Base-by-base conservation (phyloP, 2,329 filamentous ascomycete species). In the Mollisia scopiformis region DNA sequence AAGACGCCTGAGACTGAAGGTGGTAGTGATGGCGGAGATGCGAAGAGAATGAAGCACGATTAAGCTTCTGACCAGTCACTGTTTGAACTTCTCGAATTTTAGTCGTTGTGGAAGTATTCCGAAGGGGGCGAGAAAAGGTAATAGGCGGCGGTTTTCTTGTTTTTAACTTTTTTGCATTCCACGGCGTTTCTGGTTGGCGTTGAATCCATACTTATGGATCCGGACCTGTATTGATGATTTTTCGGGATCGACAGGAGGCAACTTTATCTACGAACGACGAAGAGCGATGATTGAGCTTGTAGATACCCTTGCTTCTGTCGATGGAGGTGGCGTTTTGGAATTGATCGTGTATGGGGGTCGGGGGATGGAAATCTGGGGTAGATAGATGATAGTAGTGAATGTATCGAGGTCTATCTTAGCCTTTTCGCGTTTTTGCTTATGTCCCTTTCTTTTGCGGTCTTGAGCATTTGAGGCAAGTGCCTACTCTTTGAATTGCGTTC, bases 1-100 rank as follows among this genome's bases (percentile, higher is more conserved):
- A 74, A 73, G 64, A 71, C 66, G 10, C 71, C 72, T 14, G 72
- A 73, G 39, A 60, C 28, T 7, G 69, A 72, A 11, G 62, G 61
- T 25, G 58, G 64, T 10, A 59, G 63, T 16, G 68, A 65, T 8
- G 70, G 63, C 11, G 68, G 66, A 8, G 70, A 71, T 59, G 46
- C 59, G 21, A 73, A 73, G 59, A 62, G 71, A 53, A 14, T 50
- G 6, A 72, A 72, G 60, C 59, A 65, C 33, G 68, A 33, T 27
- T 67, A 39, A 65, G 28, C 27, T 39, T n/a, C n/a, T n/a, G n/a
- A n/a, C 27, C 11, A 43, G 21, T 37, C 30, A 54, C 19, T 13
- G 21, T 6, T 11, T 49, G 14, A 19, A 27, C 21, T 49, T 49
- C 21, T 39, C 37, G n/a, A 43, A 43, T 21, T 43, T 43, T 23